Evolutionary conservation across 176 grass and related monocot genomes (phyloP).

Genomic region (Eremochloa ophiuroides): DNA sequence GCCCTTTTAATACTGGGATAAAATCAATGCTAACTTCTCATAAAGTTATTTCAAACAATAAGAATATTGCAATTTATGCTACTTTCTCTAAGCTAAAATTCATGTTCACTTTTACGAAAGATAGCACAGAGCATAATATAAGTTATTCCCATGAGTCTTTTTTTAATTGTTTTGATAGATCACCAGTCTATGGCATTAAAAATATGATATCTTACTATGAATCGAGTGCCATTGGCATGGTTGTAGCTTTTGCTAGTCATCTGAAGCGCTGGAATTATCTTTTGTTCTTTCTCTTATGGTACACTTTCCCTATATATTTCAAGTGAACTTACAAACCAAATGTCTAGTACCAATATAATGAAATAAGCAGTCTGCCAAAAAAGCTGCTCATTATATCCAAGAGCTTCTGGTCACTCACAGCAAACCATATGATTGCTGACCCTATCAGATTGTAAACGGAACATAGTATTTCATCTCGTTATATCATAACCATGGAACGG

Average conservation of each 20-base stretch:
- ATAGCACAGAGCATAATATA: constrained; percentile 16
- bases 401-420: neutral
- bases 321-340: constrained; percentile 10
- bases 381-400: neutral
- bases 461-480: constrained; percentile 25
- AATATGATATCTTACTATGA: neutral
- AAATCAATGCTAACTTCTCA: constrained; percentile 5
- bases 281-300: constrained; percentile 6
- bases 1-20: neutral
- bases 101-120: constrained; percentile 16
- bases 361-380: neutral
- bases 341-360: constrained; percentile 6
- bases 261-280: neutral
- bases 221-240: neutral
- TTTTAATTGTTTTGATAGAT: neutral
- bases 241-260: neutral
- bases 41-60: neutral
- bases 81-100: constrained; percentile 18
- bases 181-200: neutral
- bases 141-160: neutral
- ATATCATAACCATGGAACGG: constrained; percentile 33
- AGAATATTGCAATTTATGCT: constrained; percentile 5
- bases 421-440: constrained; percentile 1
- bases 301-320: neutral
- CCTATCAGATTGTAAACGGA: neutral